Evolutionary conservation across 257 asterid species (phyloP).

Genomic region (Ocimum tenuiflorum): DNA sequence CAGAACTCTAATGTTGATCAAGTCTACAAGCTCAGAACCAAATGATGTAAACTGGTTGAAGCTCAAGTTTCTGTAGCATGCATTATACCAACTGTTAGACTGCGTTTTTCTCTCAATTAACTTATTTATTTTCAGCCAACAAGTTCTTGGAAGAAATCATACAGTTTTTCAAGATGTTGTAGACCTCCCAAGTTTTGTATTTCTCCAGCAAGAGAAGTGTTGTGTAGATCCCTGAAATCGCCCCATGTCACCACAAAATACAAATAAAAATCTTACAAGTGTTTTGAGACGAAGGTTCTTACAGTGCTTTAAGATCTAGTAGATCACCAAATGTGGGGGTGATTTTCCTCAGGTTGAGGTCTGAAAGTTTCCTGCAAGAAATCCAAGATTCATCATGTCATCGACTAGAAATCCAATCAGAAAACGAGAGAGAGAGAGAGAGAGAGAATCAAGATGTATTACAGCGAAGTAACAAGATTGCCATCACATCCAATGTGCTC

Average conservation of each 20-base stretch:
- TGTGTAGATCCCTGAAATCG: constrained; percentile 70
- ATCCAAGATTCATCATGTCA: background rate
- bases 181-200: constrained; percentile 80
- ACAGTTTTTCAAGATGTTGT: constrained; percentile 81
- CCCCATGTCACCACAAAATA: background rate
- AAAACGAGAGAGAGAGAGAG: background rate
- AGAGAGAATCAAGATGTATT: background rate
- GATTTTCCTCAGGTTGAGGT: constrained; percentile 69
- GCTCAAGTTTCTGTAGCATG: constrained; percentile 72
- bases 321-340: constrained; percentile 77
- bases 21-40: constrained; percentile 79
- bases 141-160: constrained; percentile 17
- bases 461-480: constrained; percentile 77
- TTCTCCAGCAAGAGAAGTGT: constrained; percentile 78
- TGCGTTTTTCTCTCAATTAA: background rate
- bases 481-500: constrained; percentile 76
- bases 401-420: background rate
- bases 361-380: constrained; percentile 53
- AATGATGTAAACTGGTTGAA: constrained; percentile 71
- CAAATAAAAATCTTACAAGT: background rate
- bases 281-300: constrained; percentile 21
- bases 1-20: constrained; percentile 83
- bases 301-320: constrained; percentile 76
- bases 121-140: constrained; percentile 5
- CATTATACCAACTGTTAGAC: background rate